Conservation (phyloP, 805 yeast genomes). For the Schwanniomyces yamadae region DNA sequence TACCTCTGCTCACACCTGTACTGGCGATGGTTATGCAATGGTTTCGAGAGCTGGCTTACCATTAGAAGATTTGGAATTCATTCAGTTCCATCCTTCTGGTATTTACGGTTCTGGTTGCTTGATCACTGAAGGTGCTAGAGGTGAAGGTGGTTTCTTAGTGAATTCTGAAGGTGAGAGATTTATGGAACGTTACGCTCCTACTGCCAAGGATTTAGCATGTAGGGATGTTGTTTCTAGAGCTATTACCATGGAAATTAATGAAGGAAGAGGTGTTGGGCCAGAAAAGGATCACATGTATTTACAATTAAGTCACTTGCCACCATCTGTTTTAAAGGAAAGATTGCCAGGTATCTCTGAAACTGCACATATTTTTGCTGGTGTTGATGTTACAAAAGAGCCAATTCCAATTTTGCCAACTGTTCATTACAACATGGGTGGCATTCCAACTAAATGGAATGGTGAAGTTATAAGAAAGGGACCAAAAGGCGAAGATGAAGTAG, state of each 20-base stretch:
- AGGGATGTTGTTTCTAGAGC: constrained; percentile 98
- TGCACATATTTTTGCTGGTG: constrained; percentile 97
- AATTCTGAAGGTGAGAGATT: constrained; percentile 98
- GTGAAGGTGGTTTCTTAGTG: constrained; percentile 97
- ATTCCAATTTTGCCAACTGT: constrained; percentile 98
- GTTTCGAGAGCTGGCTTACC: constrained; percentile 98
- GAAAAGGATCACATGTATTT: constrained; percentile 91
- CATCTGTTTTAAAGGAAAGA: constrained; percentile 88
- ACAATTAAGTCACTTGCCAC: constrained; percentile 92
- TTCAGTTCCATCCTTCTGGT: constrained; percentile 99
- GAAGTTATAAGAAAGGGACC: constrained; percentile 83
- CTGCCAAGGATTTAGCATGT: constrained; percentile 96
- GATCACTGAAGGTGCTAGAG: constrained; percentile 99
- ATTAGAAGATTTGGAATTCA: constrained; percentile 93
- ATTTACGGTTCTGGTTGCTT: constrained; percentile 98
- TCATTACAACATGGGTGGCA: constrained; percentile 99
- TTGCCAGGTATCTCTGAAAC: constrained; percentile 99
- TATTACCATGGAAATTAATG: constrained; percentile 97
- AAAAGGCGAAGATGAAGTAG: constrained; percentile 84
- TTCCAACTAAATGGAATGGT: constrained; percentile 97
- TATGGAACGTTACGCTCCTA: constrained; percentile 99
- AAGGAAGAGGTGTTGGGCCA: constrained; percentile 99
- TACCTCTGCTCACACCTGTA: constrained; percentile 98
- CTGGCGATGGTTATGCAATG: constrained; percentile 99
- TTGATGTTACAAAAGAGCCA: constrained; percentile 98